These are phyloP conservation scores for Psilocybe sp. DNA, from an alignment of 768 basidiomycete genomes.

Conservation along the genomic window DNA sequence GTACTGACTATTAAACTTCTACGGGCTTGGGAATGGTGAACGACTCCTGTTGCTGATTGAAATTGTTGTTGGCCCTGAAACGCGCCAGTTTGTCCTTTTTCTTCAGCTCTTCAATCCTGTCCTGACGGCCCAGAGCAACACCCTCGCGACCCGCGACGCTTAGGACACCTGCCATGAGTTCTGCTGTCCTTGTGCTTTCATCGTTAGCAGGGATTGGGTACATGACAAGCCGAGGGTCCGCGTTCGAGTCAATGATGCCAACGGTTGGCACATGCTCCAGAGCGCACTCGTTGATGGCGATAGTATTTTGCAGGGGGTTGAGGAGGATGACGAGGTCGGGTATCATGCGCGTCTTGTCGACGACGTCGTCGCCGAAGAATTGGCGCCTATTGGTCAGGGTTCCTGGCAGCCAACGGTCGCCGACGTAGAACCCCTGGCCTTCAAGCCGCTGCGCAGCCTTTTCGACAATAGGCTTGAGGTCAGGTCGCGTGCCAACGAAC, in stretches of 20 bases:
- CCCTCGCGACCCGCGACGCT: constrained; percentile 85
- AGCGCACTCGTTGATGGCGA: constrained; percentile 90
- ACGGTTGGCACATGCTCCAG: constrained; percentile 89
- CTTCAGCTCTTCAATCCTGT: constrained; percentile 26
- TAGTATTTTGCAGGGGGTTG: constrained; percentile 82
- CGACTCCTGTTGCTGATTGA: background rate
- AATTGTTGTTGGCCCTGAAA: constrained; percentile 15
- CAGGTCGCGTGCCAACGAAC: constrained; percentile 86
- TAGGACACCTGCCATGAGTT: constrained; percentile 85
- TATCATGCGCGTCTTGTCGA: constrained; percentile 50
- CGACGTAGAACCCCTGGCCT: constrained; percentile 78
- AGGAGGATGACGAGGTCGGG: constrained; percentile 92
- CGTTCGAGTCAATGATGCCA: constrained; percentile 92
- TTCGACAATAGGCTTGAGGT: constrained; percentile 70
- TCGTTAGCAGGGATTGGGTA: constrained; percentile 99
- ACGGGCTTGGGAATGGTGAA: constrained; percentile 1
- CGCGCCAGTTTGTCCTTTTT: constrained; percentile 23
- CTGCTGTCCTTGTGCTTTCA: constrained; percentile 87
- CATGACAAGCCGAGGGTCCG: constrained; percentile 94
- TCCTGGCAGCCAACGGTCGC: constrained; percentile 92
- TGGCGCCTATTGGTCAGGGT: constrained; percentile 85
- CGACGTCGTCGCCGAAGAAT: constrained; percentile 61
- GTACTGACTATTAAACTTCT: constrained; percentile 14
- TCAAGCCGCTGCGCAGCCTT: constrained; percentile 81
- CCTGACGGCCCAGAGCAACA: constrained; percentile 39